Evolutionary conservation across 441 rosid species (phyloP), one percentile per base, ranked within the genome.

Genomic region (Manihot esculenta): DNA sequence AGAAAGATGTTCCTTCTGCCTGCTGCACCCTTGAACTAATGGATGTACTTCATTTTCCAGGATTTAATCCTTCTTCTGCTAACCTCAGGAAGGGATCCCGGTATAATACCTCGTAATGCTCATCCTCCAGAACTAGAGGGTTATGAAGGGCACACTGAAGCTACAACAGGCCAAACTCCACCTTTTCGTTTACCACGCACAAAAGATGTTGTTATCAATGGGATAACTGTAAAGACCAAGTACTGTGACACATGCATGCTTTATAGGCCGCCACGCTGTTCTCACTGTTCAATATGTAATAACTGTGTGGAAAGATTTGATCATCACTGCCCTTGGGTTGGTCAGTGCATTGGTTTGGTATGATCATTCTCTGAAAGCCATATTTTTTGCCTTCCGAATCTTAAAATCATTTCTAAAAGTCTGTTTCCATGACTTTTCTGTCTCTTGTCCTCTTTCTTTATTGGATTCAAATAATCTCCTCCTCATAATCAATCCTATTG

Each of bases 241-340:
- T 93, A 93, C 75, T 95, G 98, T 74, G 94, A 93, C 64, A 93
- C 97, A 9, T 95, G 99, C 83, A 85, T 89, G 97, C 89, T 89
- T 55, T 93, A 95, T 67, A 86, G 98, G 74, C 95, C 95, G 69
- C 97, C 94, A 10, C 93, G 99, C 7, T 91, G 93, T 83, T 95
- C 98, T 77, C 98, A 95, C 73, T 93, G 98, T 74, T 92, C 98
- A 0, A 92, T 90, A 79, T 90, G 98, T 84, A 92, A 94, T 69
- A 94, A 92, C 79, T 95, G 98, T 63, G 97, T 95, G 38, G 83
- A 95, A 65, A 86, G 86, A 63, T 95, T 95, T 49, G 99, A 95
- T 76, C 99, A 95, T 71, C 98, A 95, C 81, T 95, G 99, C 80
- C 99, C 98, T 74, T 95, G 99, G 99, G 93, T 95, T 76, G 98